Base-by-base conservation (phyloP, 2,329 filamentous ascomycete genomes). In the Exophiala lecanii-corni region DNA sequence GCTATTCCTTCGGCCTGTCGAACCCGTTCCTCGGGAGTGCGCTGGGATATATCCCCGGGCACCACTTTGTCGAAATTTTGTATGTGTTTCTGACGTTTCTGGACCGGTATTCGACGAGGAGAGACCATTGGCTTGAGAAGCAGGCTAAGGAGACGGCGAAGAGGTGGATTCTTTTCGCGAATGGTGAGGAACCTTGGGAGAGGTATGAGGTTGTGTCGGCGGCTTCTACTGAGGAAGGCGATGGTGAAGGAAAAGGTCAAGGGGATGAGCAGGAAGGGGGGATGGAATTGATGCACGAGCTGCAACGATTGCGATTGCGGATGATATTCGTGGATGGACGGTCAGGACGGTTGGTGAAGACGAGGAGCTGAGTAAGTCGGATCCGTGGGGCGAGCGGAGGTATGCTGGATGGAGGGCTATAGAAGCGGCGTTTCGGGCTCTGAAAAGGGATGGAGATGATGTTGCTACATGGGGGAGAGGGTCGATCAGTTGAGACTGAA, bases 1-100 rank as follows among this genome's bases (percentile, higher is more conserved):
- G 53, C n/a, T 54, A 55, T 34, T 33, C 50, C n/a, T 52, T 55
- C 39, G 35, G 40, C 45, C 30, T 54, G 17, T 57, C 62, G 55
- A 62, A 62, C 55, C 60, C 62, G 51, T 62, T 63, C 58, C 59
- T 53, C 35, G 45, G 56, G 52, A 60, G 63, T 3, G 39, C 45
- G 3, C 47, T 43, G 34, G 50, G 45, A 36, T 55, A 48, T 39
- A 51, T 54, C 16, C 34, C 44, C 1, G 53, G 53, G 5, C 53
- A 55, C 39, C 53, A 54, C 25, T 54, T 45, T 16, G 47, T 53
- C 1, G 51, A 55, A 19, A 55, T 54, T 32, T 40, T 52, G 16
- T 55, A 49, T 39, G 36, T 52, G 25, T 55, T 54, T 34, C 44
- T 55, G 25, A 55, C 53, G 2, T 39, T 55, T n/a, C 30, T 43